These are phyloP conservation scores for Dictyostelium citrinum DNA, from an alignment of 78 protist genomes.

Conservation along the genomic window DNA sequence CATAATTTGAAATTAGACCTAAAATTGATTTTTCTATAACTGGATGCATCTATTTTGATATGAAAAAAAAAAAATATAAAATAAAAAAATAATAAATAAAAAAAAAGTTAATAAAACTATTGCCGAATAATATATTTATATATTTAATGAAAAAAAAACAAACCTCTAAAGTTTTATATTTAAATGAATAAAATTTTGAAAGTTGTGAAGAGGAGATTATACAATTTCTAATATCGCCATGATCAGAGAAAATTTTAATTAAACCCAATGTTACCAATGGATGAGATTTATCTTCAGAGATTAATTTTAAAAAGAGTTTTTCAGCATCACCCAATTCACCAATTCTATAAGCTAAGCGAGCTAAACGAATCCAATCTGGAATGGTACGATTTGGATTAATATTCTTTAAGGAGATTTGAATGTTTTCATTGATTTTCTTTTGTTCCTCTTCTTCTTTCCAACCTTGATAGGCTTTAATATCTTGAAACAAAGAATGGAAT, in stretches of 20 bases:
- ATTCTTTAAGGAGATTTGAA: constrained; percentile 7
- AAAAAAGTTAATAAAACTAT: neutral
- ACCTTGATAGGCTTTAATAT: constrained; percentile 27
- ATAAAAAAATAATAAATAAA: neutral
- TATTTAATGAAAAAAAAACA: neutral
- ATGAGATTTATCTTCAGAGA: constrained; percentile 18
- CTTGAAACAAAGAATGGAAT: constrained; percentile 68
- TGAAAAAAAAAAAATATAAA: no score
- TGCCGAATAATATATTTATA: neutral
- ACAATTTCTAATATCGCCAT: constrained; percentile 57
- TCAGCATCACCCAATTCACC: constrained; percentile 56
- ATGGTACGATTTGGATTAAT: constrained; percentile 47
- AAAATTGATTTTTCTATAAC: constrained; percentile 21
- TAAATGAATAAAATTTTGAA: neutral
- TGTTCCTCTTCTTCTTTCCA: constrained; percentile 61
- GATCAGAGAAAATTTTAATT: constrained; percentile 33
- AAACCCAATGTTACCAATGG: neutral
- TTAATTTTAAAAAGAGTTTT: constrained; percentile 10
- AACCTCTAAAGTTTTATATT: neutral
- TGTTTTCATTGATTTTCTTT: neutral
- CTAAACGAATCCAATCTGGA: constrained; percentile 72
- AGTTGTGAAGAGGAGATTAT: constrained; percentile 37
- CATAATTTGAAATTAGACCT: constrained; percentile 28
- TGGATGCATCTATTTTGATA: constrained; percentile 46
- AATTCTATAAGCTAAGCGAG: constrained; percentile 24